Evolutionary conservation across 2,329 filamentous ascomycete species (phyloP).

Genomic region (Diplodia seriata): DNA sequence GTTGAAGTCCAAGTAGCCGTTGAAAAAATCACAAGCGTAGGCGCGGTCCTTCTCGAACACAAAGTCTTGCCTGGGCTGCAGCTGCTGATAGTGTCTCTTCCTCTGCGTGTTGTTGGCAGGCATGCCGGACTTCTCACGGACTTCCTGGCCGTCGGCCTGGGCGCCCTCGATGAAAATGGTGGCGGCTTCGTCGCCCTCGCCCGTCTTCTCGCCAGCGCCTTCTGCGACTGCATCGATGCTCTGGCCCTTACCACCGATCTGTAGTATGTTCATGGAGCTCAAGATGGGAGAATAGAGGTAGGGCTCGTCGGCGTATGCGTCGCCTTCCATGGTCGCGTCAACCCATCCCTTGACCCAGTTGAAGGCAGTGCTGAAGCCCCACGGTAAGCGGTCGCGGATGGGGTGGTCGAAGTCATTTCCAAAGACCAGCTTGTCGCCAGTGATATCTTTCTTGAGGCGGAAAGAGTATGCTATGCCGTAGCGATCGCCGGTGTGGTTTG

Average conservation of each 20-base stretch:
- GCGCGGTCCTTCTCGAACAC: constrained; percentile 67
- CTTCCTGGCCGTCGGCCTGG: constrained; percentile 52
- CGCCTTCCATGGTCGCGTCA: constrained; percentile 88
- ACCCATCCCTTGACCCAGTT: constrained; percentile 88
- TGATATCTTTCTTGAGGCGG: constrained; percentile 71
- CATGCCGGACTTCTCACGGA: constrained; percentile 49
- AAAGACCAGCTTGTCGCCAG: constrained; percentile 79
- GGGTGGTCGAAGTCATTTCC: constrained; percentile 96
- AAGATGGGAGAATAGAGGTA: constrained; percentile 85
- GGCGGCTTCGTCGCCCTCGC: constrained; percentile 69
- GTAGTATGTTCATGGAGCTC: constrained; percentile 78
- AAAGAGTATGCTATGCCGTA: constrained; percentile 86
- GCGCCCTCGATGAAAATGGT: constrained; percentile 63
- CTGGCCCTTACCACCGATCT: constrained; percentile 61
- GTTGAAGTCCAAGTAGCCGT: constrained; percentile 89
- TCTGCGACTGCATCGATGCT: constrained; percentile 53
- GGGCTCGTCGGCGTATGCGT: constrained; percentile 85
- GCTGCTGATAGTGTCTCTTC: constrained; percentile 67
- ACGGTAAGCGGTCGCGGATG: constrained; percentile 83
- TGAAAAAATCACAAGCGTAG: constrained; percentile 80
- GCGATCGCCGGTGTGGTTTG: constrained; percentile 75
- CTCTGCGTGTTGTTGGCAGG: constrained; percentile 55
- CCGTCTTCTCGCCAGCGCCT: constrained; percentile 62
- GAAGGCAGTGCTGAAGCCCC: constrained; percentile 84
- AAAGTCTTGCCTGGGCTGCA: constrained; percentile 63